These are phyloP conservation scores for Steccherinum ochraceum DNA, from an alignment of 768 basidiomycete genomes.

Conservation along the genomic window DNA sequence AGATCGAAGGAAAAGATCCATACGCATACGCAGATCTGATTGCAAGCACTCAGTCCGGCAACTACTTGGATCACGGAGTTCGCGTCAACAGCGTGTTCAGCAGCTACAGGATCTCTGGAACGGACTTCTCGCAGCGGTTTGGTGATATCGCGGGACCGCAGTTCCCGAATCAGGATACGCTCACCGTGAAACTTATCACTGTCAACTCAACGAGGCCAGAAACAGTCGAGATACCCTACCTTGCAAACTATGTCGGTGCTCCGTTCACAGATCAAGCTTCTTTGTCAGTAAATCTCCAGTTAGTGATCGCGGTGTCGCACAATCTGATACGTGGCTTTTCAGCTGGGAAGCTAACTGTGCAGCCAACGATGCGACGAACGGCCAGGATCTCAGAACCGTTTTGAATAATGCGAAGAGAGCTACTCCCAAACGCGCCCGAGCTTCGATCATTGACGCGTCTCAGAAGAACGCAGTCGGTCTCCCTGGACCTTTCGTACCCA, in stretches of 20 bases:
- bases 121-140: constrained; percentile 50
- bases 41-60: constrained; percentile 53
- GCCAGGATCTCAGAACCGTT: constrained; percentile 28
- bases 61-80: constrained; percentile 57
- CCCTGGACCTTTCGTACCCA: constrained; percentile 43
- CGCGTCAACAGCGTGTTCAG: constrained; percentile 59
- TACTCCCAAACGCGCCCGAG: constrained; percentile 26
- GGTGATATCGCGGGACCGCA: constrained; percentile 50
- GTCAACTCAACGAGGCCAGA: constrained; percentile 41
- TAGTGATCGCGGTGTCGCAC: neutral
- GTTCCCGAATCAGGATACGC: constrained; percentile 38
- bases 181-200: constrained; percentile 42
- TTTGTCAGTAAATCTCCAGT: constrained; percentile 33
- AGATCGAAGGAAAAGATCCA: constrained; percentile 47
- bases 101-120: constrained; percentile 40
- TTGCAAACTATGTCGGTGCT: constrained; percentile 39
- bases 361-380: constrained; percentile 43
- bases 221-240: constrained; percentile 45
- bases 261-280: constrained; percentile 45
- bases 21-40: constrained; percentile 52
- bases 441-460: constrained; percentile 32
- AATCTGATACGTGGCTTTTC: constrained; percentile 2
- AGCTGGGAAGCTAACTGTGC: constrained; percentile 60
- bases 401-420: constrained; percentile 3
- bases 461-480: constrained; percentile 35